phyloP scores from a whole-genome alignment of 495 filamentous ascomycete species.

The Aspergillus wentii region DNA sequence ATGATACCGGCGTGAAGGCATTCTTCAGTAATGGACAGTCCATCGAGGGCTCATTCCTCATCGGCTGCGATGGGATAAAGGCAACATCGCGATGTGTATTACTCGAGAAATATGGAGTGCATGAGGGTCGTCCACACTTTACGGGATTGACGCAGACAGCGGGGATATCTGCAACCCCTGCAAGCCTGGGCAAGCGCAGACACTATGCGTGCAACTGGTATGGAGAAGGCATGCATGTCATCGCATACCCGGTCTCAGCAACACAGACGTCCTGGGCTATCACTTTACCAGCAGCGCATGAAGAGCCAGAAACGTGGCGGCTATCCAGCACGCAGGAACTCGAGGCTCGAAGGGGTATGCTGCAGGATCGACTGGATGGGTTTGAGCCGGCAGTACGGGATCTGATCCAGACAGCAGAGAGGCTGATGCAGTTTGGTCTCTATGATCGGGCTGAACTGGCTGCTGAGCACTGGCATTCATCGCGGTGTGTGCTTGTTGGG shows the following conservation, averaged over 20 bases:
- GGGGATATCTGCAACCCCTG: constrained; percentile 10
- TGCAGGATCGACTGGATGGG: constrained; percentile 3
- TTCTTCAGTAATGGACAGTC: constrained; percentile 4
- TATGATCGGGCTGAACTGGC: constrained; percentile 13
- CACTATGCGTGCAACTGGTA: constrained; percentile 14
- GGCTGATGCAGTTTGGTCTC: constrained; percentile 16
- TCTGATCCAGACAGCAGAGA: constrained; percentile 4
- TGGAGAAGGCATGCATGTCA: constrained; percentile 13
- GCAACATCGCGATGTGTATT: constrained; percentile 6
- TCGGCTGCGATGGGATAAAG: constrained; percentile 21
- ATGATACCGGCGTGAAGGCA: constrained; percentile 9
- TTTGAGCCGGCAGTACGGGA: constrained; percentile 10
- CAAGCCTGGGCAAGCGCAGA: background rate
- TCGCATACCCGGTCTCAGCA: constrained; percentile 13
- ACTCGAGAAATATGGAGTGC: constrained; percentile 1
- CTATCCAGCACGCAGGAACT: background rate
- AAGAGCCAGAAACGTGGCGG: constrained; percentile 13
- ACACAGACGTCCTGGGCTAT: constrained; percentile 16
- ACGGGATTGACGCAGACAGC: constrained; percentile 3
- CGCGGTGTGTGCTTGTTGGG: constrained; percentile 15
- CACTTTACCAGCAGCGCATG: constrained; percentile 8
- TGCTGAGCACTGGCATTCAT: constrained; percentile 13
- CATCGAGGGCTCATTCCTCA: constrained; percentile 12
- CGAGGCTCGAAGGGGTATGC: background rate
- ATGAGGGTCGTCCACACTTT: background rate